Evolutionary conservation across 1,284 basidiomycete species (phyloP).

Genomic region (Naganishia sp.): DNA sequence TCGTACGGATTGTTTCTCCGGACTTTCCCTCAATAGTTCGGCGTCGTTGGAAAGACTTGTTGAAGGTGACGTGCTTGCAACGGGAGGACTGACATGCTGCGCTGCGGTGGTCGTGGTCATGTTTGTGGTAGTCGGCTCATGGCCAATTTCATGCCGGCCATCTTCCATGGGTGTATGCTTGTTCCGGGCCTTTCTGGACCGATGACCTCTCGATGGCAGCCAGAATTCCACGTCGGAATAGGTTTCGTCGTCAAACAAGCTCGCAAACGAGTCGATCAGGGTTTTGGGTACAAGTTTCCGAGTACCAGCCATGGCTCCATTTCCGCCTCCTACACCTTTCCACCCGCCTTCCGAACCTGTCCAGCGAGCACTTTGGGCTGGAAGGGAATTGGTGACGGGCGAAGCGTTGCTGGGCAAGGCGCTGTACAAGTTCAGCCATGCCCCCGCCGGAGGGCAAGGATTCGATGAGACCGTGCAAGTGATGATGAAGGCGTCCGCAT

Average conservation of each 20-base stretch:
- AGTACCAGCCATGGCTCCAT: constrained; percentile 46
- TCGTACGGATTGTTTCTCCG: neutral
- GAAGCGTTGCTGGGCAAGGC: constrained; percentile 19
- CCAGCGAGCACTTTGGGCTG: constrained; percentile 20
- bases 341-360: constrained; percentile 29
- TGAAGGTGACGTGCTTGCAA: neutral
- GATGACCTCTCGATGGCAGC: constrained; percentile 57
- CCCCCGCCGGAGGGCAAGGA: constrained; percentile 61
- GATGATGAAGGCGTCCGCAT: constrained; percentile 67
- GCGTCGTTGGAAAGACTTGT: constrained; percentile 1
- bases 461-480: constrained; percentile 75
- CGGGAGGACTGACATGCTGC: neutral
- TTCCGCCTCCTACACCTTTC: constrained; percentile 42
- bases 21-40: neutral
- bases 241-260: constrained; percentile 70
- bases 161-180: neutral
- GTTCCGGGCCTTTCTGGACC: too few species aligned
- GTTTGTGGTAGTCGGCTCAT: constrained; percentile 4
- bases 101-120: neutral
- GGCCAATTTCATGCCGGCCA: neutral
- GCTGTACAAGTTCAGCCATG: constrained; percentile 46
- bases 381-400: constrained; percentile 17
- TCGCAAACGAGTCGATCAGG: constrained; percentile 63
- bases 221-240: constrained; percentile 82
- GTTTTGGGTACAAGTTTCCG: constrained; percentile 49